Evolutionary conservation across 2,329 filamentous ascomycete species (phyloP).

Genomic region (Scortechinia acanthostroma): DNA sequence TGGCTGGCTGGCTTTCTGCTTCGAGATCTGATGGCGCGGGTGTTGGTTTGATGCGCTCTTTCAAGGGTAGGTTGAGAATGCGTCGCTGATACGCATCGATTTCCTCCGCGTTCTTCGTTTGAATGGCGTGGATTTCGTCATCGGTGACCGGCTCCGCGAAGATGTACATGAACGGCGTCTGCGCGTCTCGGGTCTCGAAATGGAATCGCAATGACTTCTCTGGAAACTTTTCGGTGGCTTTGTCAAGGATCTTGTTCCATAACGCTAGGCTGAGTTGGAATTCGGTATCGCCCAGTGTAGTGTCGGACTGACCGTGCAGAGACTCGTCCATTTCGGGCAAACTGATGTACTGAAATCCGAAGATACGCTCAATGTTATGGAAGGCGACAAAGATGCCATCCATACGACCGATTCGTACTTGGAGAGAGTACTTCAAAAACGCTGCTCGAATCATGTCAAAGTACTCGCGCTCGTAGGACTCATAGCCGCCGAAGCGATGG

Average conservation of each 20-base stretch:
- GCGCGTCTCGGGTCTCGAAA: slow-evolving; percentile 64
- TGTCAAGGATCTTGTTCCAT: slow-evolving; percentile 73
- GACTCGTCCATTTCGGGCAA: slow-evolving; percentile 82
- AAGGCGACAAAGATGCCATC: slow-evolving; percentile 96
- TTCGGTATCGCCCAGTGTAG: slow-evolving; percentile 69
- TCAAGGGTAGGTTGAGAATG: slow-evolving; percentile 41
- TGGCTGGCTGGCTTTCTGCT: too few species aligned
- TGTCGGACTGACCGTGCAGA: slow-evolving; percentile 71
- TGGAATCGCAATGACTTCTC: slow-evolving; percentile 70
- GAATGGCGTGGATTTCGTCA: slow-evolving; percentile 67
- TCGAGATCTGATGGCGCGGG: too few species aligned
- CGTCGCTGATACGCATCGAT: slow-evolving; percentile 64
- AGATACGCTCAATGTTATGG: slow-evolving; percentile 90
- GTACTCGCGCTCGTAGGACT: slow-evolving; percentile 92
- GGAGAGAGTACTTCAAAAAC: slow-evolving; percentile 92
- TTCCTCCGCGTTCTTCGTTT: slow-evolving; percentile 55
- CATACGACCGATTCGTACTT: slow-evolving; percentile 96
- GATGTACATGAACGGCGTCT: slow-evolving; percentile 70
- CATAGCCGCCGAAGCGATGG: slow-evolving; percentile 67
- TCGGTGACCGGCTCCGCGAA: slow-evolving; percentile 80
- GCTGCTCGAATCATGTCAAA: slow-evolving; percentile 93
- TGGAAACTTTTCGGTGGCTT: slow-evolving; percentile 70
- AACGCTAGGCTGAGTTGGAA: slow-evolving; percentile 76
- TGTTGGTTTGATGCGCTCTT: too few species aligned
- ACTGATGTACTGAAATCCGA: slow-evolving; percentile 92